Evolutionary conservation across 2,329 filamentous ascomycete species (phyloP), one percentile per base, ranked within the genome.

Genomic region (Alternaria burnsii): DNA sequence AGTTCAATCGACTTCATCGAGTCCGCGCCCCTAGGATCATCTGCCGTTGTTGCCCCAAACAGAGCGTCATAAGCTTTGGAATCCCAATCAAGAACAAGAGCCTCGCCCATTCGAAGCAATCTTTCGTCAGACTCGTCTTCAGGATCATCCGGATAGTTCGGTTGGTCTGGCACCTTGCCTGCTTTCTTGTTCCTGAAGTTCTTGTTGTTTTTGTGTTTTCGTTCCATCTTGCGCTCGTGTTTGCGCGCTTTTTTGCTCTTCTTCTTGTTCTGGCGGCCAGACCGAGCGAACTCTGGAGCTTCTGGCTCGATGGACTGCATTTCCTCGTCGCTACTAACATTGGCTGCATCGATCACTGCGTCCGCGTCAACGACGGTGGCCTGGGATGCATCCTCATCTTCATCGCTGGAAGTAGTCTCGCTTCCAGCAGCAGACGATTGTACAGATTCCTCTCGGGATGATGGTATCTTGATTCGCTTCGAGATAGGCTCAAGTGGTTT

Each of bases 51-150:
- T 56, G 70, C 64, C 18, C 81, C 80, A 48, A 97, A 98, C 22
- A 97, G 82, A 16, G 82, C 82, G 18, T 94, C 88, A 75, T 87
- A 91, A 6, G 88, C 89, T 8, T 89, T 84, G 8, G 88, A 82
- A 43, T 83, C 87, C 94, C 94, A 99, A 70, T 98, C 94, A 11
- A 97, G 86, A 6, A 98, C 83, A 48, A 99, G 88, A 24, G 88
- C 92, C 78, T 99, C 95, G 52, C 91, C 90, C 26, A 94, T 86
- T 36, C 91, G 88, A 66, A 98, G 86, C 41, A 97, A 81, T 0
- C 90, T 88, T 4, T 87, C 87, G 16, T 86, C 83, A 26, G 81
- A 80, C 10, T 80, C 79, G 18, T 73, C 59, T 46, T 81, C 75
- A 18, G 71, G 68, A 24, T 79, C 73, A 0, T 73, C 70, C 0